Evolutionary conservation across 164 flowering plant genomes (phyloP).

Genomic region (Nelumbo lutea): DNA sequence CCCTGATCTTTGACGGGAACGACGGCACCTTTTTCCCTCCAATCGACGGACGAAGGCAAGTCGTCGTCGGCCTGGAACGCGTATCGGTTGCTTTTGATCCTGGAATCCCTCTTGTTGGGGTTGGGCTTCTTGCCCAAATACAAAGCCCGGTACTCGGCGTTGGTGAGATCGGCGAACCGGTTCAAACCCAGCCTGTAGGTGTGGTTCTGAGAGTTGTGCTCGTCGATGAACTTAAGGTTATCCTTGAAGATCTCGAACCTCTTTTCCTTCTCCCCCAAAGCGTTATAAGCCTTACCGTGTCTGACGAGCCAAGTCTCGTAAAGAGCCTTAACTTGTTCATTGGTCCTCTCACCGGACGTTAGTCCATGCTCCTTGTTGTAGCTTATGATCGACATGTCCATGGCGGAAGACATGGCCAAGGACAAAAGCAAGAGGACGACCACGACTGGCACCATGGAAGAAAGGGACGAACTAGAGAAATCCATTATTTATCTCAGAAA

Average conservation of each 20-base stretch:
- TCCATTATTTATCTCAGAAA: background rate
- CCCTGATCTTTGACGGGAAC: slow-evolving; percentile 55
- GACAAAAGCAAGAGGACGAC: background rate
- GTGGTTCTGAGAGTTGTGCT: slow-evolving; percentile 50
- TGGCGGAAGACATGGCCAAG: background rate
- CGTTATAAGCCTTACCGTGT: slow-evolving; percentile 56
- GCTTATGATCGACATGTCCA: slow-evolving; percentile 6
- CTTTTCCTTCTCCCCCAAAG: slow-evolving; percentile 43
- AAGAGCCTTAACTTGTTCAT: slow-evolving; percentile 35
- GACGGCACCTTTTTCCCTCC: slow-evolving; percentile 54
- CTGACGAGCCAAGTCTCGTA: slow-evolving; percentile 52
- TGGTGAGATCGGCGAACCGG: slow-evolving; percentile 74
- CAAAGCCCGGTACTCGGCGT: slow-evolving; percentile 60
- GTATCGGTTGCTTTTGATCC: slow-evolving; percentile 29
- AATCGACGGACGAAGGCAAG: slow-evolving; percentile 52
- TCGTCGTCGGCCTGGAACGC: slow-evolving; percentile 26
- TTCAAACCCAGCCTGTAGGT: slow-evolving; percentile 60
- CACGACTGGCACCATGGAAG: background rate
- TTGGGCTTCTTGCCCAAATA: slow-evolving; percentile 5
- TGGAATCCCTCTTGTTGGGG: slow-evolving; percentile 15
- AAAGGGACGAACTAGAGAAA: background rate
- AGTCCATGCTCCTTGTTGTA: slow-evolving; percentile 1
- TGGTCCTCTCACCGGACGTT: slow-evolving; percentile 19
- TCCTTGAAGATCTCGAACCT: slow-evolving; percentile 67
- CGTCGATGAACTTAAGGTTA: slow-evolving; percentile 61